Evolutionary conservation across 257 asterid species (phyloP), one percentile per base, ranked within the genome.

Genomic region (Craterostigma plantagineum): DNA sequence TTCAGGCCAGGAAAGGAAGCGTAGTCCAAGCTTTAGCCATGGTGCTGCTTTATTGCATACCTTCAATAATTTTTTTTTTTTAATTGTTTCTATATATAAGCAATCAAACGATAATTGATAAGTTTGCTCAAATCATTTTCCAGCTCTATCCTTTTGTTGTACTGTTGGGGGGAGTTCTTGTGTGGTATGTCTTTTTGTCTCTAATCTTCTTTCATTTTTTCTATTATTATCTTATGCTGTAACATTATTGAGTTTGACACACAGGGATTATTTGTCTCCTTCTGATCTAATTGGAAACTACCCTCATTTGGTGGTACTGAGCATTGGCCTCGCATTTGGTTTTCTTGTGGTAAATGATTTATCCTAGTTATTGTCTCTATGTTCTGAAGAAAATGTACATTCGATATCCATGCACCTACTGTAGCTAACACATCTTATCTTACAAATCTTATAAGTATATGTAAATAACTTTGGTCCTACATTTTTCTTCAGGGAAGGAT

Each of bases 291-390:
- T 81, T 47, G 62, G 55, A 35, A 70, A 53, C 42, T 82, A 82
- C 52, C 93, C 95, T 0, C 90, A 81, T 60, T 51, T 73, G 37
- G 48, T 79, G 37, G 49, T 87, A 16, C 14, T 82, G 63, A 86
- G 97, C 48, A 73, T 75, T 52, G 97, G 97, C 18, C 79, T 87
- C 60, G 79, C 97, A 35, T 87, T 87, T 33, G 95, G 95, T 38
- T 87, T 87, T 66, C 94, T 86, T 43, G 97, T 86, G 97, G 95
- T 87, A 72, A 53, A 23, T 6, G 30, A 23, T 23, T 6, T 23
- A 2, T 23, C 30, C 6, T 6, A 23, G 6, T 23, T 23, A 2
- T 23, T 23, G 6, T 23, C 30, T 2, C 30, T 23, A 2, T 23
- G 6, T 23, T 6, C 4, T 23, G n/a, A 23, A 23, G 2, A 23